Base-by-base conservation (phyloP, 1,284 basidiomycete species). In the Puccinia triticina region DNA sequence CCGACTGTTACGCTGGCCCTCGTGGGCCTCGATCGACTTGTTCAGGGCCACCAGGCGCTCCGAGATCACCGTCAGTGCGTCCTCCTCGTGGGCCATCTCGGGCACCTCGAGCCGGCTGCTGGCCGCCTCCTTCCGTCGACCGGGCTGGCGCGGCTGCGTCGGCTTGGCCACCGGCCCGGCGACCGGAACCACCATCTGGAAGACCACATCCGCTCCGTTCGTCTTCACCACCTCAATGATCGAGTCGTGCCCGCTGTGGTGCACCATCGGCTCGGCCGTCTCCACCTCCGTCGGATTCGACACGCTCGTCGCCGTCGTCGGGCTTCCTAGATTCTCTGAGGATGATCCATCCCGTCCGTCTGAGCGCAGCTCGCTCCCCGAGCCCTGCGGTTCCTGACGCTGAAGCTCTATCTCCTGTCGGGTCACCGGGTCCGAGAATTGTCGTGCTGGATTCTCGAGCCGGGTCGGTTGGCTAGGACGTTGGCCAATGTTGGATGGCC, bases 41-140 rank as follows among this genome's bases (percentile, higher is more conserved):
- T 80, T 59, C 11, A 80, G 40, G 14, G 77, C 77, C 34, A 80
- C 67, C 11, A 80, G 40, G 18, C 77, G 46, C 34, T 80, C 77
- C 37, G 77, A 80, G 34, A 80, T 80, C 66, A 48, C 40, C 26
- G 55, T 69, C n/a, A 80, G 53, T n/a, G 67, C 77, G 53, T 72
- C 50, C 46, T 72, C 77, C 40, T 80, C 29, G 1, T n/a, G 18
- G 11, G 16, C 40, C 29, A 16, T 46, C 18, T 46, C 32, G 32
- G 11, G 59, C 14, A 29, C 32, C 29, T 66, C 53, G 40, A 55
- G 48, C 8, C 18, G 40, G 11, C n/a, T 46, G 18, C n/a, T 16
- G 14, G 37, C 8, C 3, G 23, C 46, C 26, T 67, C 43, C 64
- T 50, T 11, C 8, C 12, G 18, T 18, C 59, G 34, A 10, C 55